phyloP scores from a whole-genome alignment of 768 basidiomycete genomes.

The Pleurotus tuoliensis region DNA sequence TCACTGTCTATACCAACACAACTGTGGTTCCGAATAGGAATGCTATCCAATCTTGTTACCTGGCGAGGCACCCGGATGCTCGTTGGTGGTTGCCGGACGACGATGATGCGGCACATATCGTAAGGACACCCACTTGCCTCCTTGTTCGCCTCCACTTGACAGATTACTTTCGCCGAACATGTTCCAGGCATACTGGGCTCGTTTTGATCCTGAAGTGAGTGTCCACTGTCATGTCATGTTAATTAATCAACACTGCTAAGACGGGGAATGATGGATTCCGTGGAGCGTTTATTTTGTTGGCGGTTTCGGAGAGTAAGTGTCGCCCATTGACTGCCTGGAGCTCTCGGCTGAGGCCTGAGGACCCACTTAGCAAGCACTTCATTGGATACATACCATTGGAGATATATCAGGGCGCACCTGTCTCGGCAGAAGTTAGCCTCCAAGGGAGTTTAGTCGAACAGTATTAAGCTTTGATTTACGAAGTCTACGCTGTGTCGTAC shows the following conservation, averaged over 20 bases:
- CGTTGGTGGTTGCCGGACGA: constrained; percentile 45
- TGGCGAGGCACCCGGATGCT: constrained; percentile 47
- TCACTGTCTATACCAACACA: constrained; percentile 37
- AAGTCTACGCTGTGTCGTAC: background rate
- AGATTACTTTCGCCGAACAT: background rate
- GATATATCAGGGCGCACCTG: constrained; percentile 32
- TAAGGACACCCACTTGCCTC: constrained; percentile 14
- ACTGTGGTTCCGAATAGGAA: constrained; percentile 25
- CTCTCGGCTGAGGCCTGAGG: background rate
- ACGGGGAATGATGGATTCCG: background rate
- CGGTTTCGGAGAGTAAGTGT: constrained; percentile 46
- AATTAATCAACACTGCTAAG: background rate
- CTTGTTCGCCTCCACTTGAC: background rate
- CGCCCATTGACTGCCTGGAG: background rate
- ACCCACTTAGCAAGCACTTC: constrained; percentile 35
- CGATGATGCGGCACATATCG: constrained; percentile 38
- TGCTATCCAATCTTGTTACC: constrained; percentile 36
- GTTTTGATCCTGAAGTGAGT: constrained; percentile 50
- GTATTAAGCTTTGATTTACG: background rate
- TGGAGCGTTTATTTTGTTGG: constrained; percentile 52
- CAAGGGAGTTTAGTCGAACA: constrained; percentile 1
- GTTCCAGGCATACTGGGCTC: constrained; percentile 47
- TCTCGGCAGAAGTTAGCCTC: background rate
- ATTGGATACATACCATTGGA: constrained; percentile 47
- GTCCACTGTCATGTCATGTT: background rate